Base-by-base conservation (phyloP, 2,329 filamentous ascomycete species). In the Colletotrichum chrysophilum region DNA sequence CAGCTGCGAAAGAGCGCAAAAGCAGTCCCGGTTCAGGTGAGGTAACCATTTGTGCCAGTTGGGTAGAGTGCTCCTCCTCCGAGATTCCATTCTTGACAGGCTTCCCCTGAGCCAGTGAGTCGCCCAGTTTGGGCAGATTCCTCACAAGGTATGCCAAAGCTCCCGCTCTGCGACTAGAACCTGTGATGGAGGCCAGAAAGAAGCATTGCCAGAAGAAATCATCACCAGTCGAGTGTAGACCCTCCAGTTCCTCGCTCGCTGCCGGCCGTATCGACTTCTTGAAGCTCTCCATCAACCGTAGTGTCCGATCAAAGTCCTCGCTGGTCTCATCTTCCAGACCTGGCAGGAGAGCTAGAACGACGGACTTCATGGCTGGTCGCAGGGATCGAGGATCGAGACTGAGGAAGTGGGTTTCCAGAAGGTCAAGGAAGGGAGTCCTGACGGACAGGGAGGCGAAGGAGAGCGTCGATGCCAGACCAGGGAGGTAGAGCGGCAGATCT, bases 121-220 rank as follows among this genome's bases (percentile, higher is more conserved):
- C 84, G 8, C 90, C 92, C 70, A 98, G 87, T 79, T 90, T 93
- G 24, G 97, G 97, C 34, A 99, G 87, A 80, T 92, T 92, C 74
- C 96, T 93, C 65, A 92, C 89, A 55, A 99, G 88, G 83, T 97
- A 99, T 36, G 96, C 96, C 74, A 99, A 88, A 52, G 96, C 96
- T 30, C 97, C 97, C 78, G 95, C 93, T 71, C 97, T 92, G 76
- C 96, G 91, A 76, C 93, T 96, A 56, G 95, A 91, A 80, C 96
- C 96, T 1, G 97, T 98, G 76, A 99, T 97, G 21, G 95, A 94
- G 12, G 96, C 95, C 21, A 99, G 87, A 81, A 99, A 98, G 82
- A 99, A 94, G 83, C 96, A 98, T 86, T 99, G 97, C 97, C 97
- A 99, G 83, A 98, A 99, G 84, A 97, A 98, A 78, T 95, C 94